phyloP scores from a whole-genome alignment of 352 stramenopile genomes.

The Globisporangium orthogonon region DNA sequence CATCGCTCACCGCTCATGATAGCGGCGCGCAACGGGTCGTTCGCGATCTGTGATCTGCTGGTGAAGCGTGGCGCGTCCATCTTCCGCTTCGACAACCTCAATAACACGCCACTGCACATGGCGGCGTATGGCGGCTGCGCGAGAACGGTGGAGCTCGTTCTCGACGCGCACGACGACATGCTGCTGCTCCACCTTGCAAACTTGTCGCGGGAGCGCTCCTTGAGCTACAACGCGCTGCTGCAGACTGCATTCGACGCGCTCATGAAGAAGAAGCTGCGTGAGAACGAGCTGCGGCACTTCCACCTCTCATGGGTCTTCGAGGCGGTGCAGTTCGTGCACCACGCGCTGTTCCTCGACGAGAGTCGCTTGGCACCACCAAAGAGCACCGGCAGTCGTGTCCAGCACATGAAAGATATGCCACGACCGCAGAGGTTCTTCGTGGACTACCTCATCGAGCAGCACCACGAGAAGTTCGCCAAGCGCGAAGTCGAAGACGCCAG shows the following conservation, averaged over 20 bases:
- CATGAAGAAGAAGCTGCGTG: slow-evolving; percentile 54
- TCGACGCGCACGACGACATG: slow-evolving; percentile 38
- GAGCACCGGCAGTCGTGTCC: slow-evolving; percentile 5
- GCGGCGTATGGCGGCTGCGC: slow-evolving; percentile 49
- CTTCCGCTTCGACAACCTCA: slow-evolving; percentile 46
- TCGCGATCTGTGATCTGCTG: slow-evolving; percentile 38
- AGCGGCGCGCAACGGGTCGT: slow-evolving; percentile 45
- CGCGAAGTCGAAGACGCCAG: slow-evolving; percentile 18
- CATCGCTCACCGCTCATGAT: slow-evolving; percentile 53
- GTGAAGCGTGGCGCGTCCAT: slow-evolving; percentile 35
- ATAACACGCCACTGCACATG: slow-evolving; percentile 62
- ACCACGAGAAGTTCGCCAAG: slow-evolving; percentile 28
- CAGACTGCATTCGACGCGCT: slow-evolving; percentile 29
- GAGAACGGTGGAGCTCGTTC: slow-evolving; percentile 28
- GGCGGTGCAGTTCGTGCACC: slow-evolving; percentile 33
- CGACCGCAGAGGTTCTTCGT: slow-evolving; percentile 32
- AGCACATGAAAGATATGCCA: slow-evolving; percentile 8
- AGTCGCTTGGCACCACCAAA: not conserved
- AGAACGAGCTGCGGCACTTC: slow-evolving; percentile 61
- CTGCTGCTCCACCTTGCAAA: slow-evolving; percentile 38
- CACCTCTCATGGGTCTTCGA: slow-evolving; percentile 60
- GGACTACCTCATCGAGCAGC: slow-evolving; percentile 37
- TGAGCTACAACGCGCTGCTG: slow-evolving; percentile 31
- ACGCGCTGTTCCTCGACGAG: slow-evolving; percentile 20
- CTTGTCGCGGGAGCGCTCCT: slow-evolving; percentile 22